phyloP scores from a whole-genome alignment of 805 yeast species.

The Ogataea saltuana region DNA sequence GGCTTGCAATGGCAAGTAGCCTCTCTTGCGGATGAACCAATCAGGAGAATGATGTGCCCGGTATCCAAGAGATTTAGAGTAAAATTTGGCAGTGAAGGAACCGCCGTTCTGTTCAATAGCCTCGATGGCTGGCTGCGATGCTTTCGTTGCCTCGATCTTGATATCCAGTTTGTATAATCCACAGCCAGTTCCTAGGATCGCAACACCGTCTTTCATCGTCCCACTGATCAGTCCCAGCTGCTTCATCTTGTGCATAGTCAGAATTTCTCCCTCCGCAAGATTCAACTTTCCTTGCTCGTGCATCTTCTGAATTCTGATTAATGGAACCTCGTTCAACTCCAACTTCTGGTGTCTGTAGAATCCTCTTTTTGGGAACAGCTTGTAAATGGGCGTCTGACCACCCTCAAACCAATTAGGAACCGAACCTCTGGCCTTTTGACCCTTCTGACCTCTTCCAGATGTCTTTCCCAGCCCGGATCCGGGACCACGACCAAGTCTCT shows the following conservation, averaged over 20 bases:
- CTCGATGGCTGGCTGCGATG: slow-evolving; percentile 70
- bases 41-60: slow-evolving; percentile 78
- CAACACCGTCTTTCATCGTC: slow-evolving; percentile 73
- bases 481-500: slow-evolving; percentile 94
- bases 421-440: slow-evolving; percentile 93
- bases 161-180: slow-evolving; percentile 56
- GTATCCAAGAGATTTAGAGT: slow-evolving; percentile 59
- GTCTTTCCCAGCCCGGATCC: slow-evolving; percentile 93
- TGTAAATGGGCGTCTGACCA: slow-evolving; percentile 93
- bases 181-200: slow-evolving; percentile 69
- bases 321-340: slow-evolving; percentile 58
- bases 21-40: slow-evolving; percentile 64
- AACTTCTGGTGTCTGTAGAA: slow-evolving; percentile 65
- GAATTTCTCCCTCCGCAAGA: slow-evolving; percentile 57
- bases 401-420: slow-evolving; percentile 97
- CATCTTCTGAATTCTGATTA: slow-evolving; percentile 69
- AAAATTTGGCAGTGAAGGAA: slow-evolving; percentile 70
- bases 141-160: slow-evolving; percentile 79
- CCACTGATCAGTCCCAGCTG: slow-evolving; percentile 74
- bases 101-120: slow-evolving; percentile 76
- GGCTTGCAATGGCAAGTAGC: slow-evolving; percentile 80
- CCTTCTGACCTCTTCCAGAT: slow-evolving; percentile 96
- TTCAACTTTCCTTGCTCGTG: slow-evolving; percentile 65
- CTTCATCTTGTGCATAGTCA: slow-evolving; percentile 77
- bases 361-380: slow-evolving; percentile 85